These are phyloP conservation scores for Pseudogymnoascus sp. DNA, from an alignment of 2,329 filamentous ascomycete species.

Conservation along the genomic window DNA sequence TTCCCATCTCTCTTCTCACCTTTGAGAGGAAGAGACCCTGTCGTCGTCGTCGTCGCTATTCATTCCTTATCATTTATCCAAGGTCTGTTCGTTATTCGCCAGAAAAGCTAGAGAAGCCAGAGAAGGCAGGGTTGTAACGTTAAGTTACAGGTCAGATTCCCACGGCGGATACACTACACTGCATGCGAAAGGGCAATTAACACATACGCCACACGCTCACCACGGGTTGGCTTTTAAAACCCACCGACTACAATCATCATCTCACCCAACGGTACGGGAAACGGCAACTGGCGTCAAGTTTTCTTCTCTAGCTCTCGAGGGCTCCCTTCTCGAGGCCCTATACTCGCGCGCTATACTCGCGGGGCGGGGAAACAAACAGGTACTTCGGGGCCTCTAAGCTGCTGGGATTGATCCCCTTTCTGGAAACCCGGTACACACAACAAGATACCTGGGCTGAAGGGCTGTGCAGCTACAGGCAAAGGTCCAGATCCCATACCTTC, in stretches of 20 bases:
- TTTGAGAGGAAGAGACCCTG: neutral
- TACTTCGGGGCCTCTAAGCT: neutral
- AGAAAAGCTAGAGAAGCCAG: neutral
- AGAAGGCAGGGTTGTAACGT: neutral
- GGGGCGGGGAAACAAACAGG: neutral
- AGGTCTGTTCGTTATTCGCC: neutral
- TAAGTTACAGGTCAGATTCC: constrained; percentile 1
- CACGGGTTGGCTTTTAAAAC: neutral
- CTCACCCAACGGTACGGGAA: neutral
- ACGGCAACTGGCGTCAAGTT: constrained; percentile 4
- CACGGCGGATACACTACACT: constrained; percentile 2
- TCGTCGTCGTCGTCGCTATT: neutral
- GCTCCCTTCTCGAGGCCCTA: neutral
- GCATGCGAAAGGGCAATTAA: neutral
- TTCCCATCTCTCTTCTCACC: neutral
- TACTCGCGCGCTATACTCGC: neutral
- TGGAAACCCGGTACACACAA: constrained; percentile 2
- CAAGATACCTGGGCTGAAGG: constrained; percentile 1
- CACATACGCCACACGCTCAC: neutral
- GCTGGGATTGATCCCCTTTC: constrained; percentile 6
- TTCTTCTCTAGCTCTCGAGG: neutral
- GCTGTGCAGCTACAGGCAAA: neutral
- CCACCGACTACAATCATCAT: neutral
- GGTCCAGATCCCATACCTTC: neutral
- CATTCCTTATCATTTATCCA: neutral